Evolutionary conservation across 495 filamentous ascomycete species (phyloP).

Genomic region (Daldinia grandis): DNA sequence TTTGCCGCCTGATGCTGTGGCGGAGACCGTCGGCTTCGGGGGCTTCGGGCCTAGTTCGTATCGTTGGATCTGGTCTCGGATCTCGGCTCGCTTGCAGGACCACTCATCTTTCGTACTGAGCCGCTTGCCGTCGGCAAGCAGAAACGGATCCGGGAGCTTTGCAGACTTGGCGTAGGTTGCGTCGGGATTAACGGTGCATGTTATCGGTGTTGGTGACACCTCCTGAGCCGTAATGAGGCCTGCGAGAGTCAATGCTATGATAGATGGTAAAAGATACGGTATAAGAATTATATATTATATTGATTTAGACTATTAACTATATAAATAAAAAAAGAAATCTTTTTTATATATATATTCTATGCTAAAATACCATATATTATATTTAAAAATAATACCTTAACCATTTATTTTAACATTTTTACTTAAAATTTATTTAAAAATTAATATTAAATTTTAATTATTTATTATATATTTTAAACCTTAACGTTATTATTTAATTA

Average conservation of each 20-base stretch:
- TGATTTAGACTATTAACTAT: too few relatives aligned
- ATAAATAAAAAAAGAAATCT: too few relatives aligned
- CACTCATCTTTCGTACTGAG: slow-evolving; percentile 12
- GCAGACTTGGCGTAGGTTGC: slow-evolving; percentile 8
- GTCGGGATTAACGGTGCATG: slow-evolving; percentile 3
- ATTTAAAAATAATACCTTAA: too few relatives aligned
- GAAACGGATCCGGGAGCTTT: slow-evolving; percentile 21
- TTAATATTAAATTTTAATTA: too few relatives aligned
- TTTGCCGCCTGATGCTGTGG: slow-evolving; percentile 42
- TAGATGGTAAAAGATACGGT: too few relatives aligned
- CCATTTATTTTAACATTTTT: too few relatives aligned
- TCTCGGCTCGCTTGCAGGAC: slow-evolving; percentile 25
- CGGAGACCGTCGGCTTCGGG: slow-evolving; percentile 23
- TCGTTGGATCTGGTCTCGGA: slow-evolving; percentile 6
- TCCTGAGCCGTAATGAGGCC: slow-evolving; percentile 6
- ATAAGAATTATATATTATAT: too few relatives aligned
- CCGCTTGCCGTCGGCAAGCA: slow-evolving; percentile 16
- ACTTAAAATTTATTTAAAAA: too few relatives aligned
- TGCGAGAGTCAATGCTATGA: not conserved
- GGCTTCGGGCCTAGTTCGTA: slow-evolving; percentile 23
- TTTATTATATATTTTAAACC: too few relatives aligned
- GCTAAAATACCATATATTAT: too few relatives aligned
- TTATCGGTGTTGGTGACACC: not conserved
- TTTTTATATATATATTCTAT: too few relatives aligned
- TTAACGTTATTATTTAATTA: too few relatives aligned